Evolutionary conservation across 169 alveolate species (phyloP), one percentile per base, ranked within the genome.

Genomic region (Ichthyophthirius multifiliis): DNA sequence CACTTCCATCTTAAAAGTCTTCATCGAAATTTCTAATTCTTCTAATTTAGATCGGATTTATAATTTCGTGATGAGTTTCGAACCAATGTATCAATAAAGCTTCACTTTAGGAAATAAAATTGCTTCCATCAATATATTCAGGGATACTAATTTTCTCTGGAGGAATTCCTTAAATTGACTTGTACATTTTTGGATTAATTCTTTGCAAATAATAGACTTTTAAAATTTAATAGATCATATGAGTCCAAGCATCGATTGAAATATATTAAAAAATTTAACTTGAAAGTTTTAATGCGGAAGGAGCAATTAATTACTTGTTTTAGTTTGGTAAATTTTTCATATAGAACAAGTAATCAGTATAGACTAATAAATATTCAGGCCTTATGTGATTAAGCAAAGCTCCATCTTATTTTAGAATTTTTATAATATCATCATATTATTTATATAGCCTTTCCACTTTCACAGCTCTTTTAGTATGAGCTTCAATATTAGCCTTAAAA

Each of bases 311-410:
- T 12, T 81, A 64, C 23, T 34, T 47, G 15, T 37, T 71, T n/a
- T 79, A 82, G 15, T 35, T 20, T 2, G 93, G 90, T 0, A 71
- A 43, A 5, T 75, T 65, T 35, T 81, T 83, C 32, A 90, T 15
- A 74, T 83, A 86, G 39, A 55, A 65, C 13, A 67, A 67, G 45
- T 89, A 94, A 83, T 91, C 94, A 77, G 80, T 78, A 27, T 86
- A 82, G 32, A 86, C 73, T 13, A 95, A 87, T 45, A 93, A 86
- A 62, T 84, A 91, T 80, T 92, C 97, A 4, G 98, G 95, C 44
- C 98, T 89, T 4, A 96, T 97, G 6, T 96, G 93, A 37, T 95
- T 94, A 23, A 96, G 86, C 67, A 94, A 82, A n/a, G 97, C 97
- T 12, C 98, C 99, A 79, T 92, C 92, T 43, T 88, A 90, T 83